These are phyloP conservation scores for Trichoderma arundinaceum DNA, from an alignment of 2,329 filamentous ascomycete species.

Conservation along the genomic window DNA sequence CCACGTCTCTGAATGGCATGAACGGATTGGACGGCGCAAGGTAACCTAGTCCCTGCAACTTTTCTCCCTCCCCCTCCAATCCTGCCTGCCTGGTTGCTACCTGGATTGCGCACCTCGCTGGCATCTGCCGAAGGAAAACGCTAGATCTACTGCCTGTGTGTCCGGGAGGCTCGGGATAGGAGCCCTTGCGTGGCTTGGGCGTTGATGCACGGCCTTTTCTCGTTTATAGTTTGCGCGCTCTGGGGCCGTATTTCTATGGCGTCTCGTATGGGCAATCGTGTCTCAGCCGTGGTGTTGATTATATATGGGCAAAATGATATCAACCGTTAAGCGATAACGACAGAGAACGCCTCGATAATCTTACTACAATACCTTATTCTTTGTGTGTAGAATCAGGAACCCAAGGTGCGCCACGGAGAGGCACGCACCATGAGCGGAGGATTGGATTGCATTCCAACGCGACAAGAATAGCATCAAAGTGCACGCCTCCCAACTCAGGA, in stretches of 20 bases:
- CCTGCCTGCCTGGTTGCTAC: too few species aligned
- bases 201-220: conserved; percentile 6
- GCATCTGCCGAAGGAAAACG: background rate
- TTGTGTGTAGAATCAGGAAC: background rate
- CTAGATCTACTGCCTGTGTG: background rate
- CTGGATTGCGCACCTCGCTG: too few species aligned
- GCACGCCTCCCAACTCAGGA: background rate
- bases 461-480: conserved; percentile 16
- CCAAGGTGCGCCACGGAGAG: background rate
- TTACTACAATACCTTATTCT: too few species aligned
- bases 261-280: background rate
- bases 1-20: conserved; percentile 6
- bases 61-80: background rate
- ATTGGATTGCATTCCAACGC: background rate
- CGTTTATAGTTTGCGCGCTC: conserved; percentile 9
- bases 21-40: conserved; percentile 12
- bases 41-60: conserved; percentile 7
- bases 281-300: conserved; percentile 1
- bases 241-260: background rate
- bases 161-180: conserved; percentile 20
- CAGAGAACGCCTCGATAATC: too few species aligned
- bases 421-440: too few species aligned
- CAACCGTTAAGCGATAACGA: too few species aligned
- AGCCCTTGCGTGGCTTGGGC: conserved; percentile 11
- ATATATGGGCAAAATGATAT: background rate